Percentiles rank a stretch among this genome's conserved stretches.
Evolutionary conservation across 2,329 filamentous ascomycete genomes (phyloP).

Genomic region (Alternaria gansuensis): DNA sequence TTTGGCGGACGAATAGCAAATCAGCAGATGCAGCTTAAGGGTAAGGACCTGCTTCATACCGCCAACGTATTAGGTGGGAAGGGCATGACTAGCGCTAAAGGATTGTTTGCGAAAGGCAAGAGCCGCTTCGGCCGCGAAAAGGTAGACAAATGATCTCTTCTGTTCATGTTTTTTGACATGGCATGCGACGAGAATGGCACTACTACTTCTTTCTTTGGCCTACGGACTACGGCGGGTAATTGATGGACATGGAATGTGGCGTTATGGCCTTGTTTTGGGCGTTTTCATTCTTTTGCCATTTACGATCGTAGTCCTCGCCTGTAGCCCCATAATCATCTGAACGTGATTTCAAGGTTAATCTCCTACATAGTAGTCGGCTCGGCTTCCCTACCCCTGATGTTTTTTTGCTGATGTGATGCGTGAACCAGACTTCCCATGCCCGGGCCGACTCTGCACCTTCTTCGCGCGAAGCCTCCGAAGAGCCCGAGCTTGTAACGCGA

Average conservation of each 20-base stretch:
- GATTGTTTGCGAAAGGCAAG: conserved; percentile 88
- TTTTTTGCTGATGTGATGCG: conserved; percentile 50
- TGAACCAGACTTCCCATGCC: conserved; percentile 42
- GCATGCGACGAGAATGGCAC: conserved; percentile 21
- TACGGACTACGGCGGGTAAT: conserved; percentile 26
- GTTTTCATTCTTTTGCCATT: conserved; percentile 34
- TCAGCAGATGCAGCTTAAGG: conserved; percentile 73
- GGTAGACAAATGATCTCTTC: conserved; percentile 79
- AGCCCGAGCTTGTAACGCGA: conserved; percentile 39
- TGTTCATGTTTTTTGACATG: conserved; percentile 23
- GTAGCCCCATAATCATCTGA: conserved; percentile 42
- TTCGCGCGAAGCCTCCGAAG: conserved; percentile 45
- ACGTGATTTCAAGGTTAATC: conserved; percentile 36
- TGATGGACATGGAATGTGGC: conserved; percentile 28
- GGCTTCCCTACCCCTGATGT: conserved; percentile 24
- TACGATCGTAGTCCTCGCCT: conserved; percentile 31
- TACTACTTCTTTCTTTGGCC: conserved; percentile 19
- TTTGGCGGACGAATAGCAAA: conserved; percentile 36
- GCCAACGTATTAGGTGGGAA: conserved; percentile 76
- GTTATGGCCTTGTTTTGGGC: conserved; percentile 28
- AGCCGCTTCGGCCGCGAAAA: conserved; percentile 82
- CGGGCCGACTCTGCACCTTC: conserved; percentile 39
- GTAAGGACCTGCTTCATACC: conserved; percentile 87
- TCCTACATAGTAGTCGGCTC: conserved; percentile 4
- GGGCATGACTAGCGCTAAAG: conserved; percentile 84